Evolutionary conservation across 2,329 filamentous ascomycete species (phyloP), one percentile per base, ranked within the genome.

Genomic region (Penicillium psychrosexuale): DNA sequence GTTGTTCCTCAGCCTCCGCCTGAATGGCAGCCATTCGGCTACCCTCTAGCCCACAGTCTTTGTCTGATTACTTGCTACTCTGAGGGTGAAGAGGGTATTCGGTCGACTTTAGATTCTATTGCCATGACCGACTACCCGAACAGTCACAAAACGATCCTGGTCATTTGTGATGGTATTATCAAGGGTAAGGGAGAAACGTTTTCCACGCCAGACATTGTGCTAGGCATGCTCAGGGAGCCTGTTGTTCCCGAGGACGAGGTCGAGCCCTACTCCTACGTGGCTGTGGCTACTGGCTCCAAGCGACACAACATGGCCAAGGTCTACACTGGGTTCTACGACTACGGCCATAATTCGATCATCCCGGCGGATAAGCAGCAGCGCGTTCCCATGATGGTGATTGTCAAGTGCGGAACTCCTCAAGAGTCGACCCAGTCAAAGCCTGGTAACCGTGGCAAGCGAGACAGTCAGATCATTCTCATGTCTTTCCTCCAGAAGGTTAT

Each of bases 231-330:
- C 86, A 94, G 89, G 70, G 94, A 99, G 65, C 87, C 91, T 67
- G 87, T 90, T 2, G 82, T 91, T 8, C 82, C 85, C 6, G 87
- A 86, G 0, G 85, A 95, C 28, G 87, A 97, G 56, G 94, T 97
- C 2, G 82, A 91, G 66, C 83, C 91, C 0, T 97, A 91, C 75
- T 97, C 93, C 0, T 99, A 99, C 64, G 94, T 99, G 48, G 95
- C 94, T 12, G 93, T 99, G 33, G 91, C 94, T 38, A 94, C 89
- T 70, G 94, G 94, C 55, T 89, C 92, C 46, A 99, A 99, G 80
- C 87, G 94, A 66, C 95, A 99, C 84, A 99, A 97, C 77, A 99
- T 97, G 94, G 93, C 94, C 66, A 97, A 97, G 80, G 86, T 97
- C 55, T 97, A 97, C 75, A 88, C 92, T 53, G 95, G 95, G 42